A percentile compares a stretch with the other conserved stretches of the same genome.
These are phyloP conservation scores for Phlebopus sp. DNA, from an alignment of 1,284 basidiomycete genomes.

Conservation along the genomic window DNA sequence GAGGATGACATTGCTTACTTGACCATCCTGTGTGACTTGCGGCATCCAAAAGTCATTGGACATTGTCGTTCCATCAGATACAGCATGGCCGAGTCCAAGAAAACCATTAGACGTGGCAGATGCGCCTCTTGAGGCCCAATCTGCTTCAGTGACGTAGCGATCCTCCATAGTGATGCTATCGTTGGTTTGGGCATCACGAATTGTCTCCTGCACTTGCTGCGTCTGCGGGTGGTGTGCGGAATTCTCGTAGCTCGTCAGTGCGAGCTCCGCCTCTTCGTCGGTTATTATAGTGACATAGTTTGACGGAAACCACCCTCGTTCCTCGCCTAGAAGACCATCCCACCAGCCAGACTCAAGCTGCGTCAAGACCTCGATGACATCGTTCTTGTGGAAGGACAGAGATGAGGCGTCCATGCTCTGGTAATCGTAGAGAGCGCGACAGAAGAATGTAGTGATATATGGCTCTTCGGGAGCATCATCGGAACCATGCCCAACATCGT, in stretches of 20 bases:
- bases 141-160: slow-evolving; percentile 21
- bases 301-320: slow-evolving; percentile 96
- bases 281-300: slow-evolving; percentile 87
- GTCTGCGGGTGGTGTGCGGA: slow-evolving; percentile 18
- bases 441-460: slow-evolving; percentile 74
- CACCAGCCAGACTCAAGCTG: slow-evolving; percentile 96
- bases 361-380: slow-evolving; percentile 93
- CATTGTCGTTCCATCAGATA: slow-evolving; percentile 34
- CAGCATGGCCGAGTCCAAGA: slow-evolving; percentile 19
- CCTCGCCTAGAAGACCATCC: slow-evolving; percentile 90
- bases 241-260: slow-evolving; percentile 51
- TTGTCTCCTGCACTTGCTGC: slow-evolving; percentile 15
- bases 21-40: slow-evolving; percentile 67
- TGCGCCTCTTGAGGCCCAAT: slow-evolving; percentile 22
- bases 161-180: slow-evolving; percentile 14
- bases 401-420: slow-evolving; percentile 84
- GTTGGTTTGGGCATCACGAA: slow-evolving; percentile 18
- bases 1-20: slow-evolving; percentile 45
- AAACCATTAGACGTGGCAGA: slow-evolving; percentile 20
- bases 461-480: slow-evolving; percentile 48
- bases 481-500: slow-evolving; percentile 23
- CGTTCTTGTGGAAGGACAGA: slow-evolving; percentile 82
- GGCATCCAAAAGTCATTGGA: slow-evolving; percentile 80
- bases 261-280: slow-evolving; percentile 75
- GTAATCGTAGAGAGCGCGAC: slow-evolving; percentile 92